Evolutionary conservation across 2,329 filamentous ascomycete species (phyloP).

Genomic region (Colletotrichum noveboracense): DNA sequence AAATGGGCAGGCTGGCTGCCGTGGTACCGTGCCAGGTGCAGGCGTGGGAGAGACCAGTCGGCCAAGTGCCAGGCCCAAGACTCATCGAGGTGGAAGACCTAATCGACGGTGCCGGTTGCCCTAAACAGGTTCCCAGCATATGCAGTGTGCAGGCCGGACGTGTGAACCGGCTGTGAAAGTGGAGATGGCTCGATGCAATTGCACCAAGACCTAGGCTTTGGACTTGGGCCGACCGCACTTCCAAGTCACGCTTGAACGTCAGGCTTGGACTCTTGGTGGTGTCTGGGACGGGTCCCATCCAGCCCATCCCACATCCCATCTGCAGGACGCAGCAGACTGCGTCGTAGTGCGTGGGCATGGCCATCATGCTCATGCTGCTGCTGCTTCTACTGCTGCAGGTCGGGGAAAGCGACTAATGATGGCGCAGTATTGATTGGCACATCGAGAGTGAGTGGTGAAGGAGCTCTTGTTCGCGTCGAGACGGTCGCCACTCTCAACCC

Average conservation of each 20-base stretch:
- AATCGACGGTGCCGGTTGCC: constrained; percentile 9
- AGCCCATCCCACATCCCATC: not conserved
- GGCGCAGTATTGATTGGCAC: not conserved
- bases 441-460: not conserved
- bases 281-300: not conserved
- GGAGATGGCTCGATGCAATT: constrained; percentile 11
- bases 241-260: constrained; percentile 9
- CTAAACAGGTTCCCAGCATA: constrained; percentile 21
- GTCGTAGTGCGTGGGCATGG: not conserved
- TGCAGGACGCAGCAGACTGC: constrained; percentile 5
- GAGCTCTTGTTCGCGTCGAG: not conserved
- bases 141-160: constrained; percentile 6
- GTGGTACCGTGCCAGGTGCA: not conserved
- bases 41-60: not conserved
- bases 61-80: not conserved
- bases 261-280: constrained; percentile 9
- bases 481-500: not conserved
- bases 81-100: not conserved
- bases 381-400: not conserved
- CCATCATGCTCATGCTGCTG: not conserved
- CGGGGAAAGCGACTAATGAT: not conserved
- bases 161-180: constrained; percentile 15
- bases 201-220: not conserved
- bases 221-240: constrained; percentile 1
- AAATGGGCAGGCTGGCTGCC: not conserved